Base-by-base conservation (phyloP, 2,329 filamentous ascomycete genomes). In the Aspergillus japonicus region DNA sequence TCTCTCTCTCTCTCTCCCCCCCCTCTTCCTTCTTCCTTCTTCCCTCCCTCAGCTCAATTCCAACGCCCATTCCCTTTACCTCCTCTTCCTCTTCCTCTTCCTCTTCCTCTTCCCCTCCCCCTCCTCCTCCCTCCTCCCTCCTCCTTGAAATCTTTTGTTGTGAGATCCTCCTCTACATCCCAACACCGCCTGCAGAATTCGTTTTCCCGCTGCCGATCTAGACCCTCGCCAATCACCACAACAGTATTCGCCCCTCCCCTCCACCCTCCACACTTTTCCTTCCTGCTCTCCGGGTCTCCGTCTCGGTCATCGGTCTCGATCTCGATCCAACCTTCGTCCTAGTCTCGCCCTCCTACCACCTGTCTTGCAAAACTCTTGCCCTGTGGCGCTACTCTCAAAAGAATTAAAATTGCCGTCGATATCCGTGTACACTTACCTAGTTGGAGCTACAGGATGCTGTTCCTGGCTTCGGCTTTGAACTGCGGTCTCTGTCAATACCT, bases 361-460 rank as follows among this genome's bases (percentile, higher is more conserved):
- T n/a, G 47, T 26, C 47, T 2, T 29, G 16, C 19, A 7, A n/a
- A n/a, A 23, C 33, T 47, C n/a, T 24, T 47, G 21, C 29, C 42
- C 14, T 35, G 31, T 54, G 53, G 8, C 26, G 26, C 26, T 33
- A n/a, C 16, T n/a, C 19, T 26, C 26, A 16, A 14, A 31, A 21
- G n/a, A 26, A 14, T 21, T 4, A 23, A 23, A 29, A 16, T 35
- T 21, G 11, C 16, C 44, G 26, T 21, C 39, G 21, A 26, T 49
- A 35, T 14, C 19, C 50, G n/a, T 31, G 19, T 35, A 42, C 47
- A 42, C 49, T n/a, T 24, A 3, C 12, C 23, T 21, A n/a, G 50
- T 31, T 21, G 10, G n/a, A 57, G 58, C 54, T 59, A 56, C 68
- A 69, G 61, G 58, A 70, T 68, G 65, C 66, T 60, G 64, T 53